phyloP scores from a whole-genome alignment of 345 rosid species.

The Luvunga scandens region DNA sequence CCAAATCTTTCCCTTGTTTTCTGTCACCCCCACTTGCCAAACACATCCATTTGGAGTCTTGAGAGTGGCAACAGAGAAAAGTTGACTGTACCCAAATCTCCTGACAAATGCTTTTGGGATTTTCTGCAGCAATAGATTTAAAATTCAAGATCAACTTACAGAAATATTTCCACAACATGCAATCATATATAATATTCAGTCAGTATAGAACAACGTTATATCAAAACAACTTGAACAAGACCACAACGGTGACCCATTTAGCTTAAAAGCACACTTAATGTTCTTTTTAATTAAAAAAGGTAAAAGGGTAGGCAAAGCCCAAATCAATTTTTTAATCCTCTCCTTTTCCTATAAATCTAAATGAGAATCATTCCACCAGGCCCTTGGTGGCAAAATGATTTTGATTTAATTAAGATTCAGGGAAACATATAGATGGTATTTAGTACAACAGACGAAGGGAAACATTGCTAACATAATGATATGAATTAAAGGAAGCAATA shows the following conservation, averaged over 20 bases:
- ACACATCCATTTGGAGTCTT: slow-evolving; percentile 27
- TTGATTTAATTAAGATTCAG: too few relatives aligned
- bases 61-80: slow-evolving; percentile 27
- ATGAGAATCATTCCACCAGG: too few relatives aligned
- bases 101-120: slow-evolving; percentile 37
- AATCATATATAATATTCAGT: too few relatives aligned
- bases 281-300: too few relatives aligned
- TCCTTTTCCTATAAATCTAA: too few relatives aligned
- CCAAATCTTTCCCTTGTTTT: slow-evolving; percentile 25
- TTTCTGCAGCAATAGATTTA: slow-evolving; percentile 17
- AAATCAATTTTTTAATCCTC: too few relatives aligned
- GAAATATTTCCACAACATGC: too few relatives aligned
- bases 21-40: slow-evolving; percentile 36
- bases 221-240: too few relatives aligned
- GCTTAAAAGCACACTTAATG: background rate
- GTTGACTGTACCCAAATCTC: slow-evolving; percentile 28
- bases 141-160: background rate
- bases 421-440: background rate
- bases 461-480: background rate
- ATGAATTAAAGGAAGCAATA: too few relatives aligned
- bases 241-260: background rate
- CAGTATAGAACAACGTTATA: background rate
- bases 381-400: too few relatives aligned
- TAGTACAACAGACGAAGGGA: background rate
- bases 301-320: too few relatives aligned